Evolutionary conservation across 2,329 filamentous ascomycete species (phyloP).

Genomic region (Neophaeococcomyces aloes): DNA sequence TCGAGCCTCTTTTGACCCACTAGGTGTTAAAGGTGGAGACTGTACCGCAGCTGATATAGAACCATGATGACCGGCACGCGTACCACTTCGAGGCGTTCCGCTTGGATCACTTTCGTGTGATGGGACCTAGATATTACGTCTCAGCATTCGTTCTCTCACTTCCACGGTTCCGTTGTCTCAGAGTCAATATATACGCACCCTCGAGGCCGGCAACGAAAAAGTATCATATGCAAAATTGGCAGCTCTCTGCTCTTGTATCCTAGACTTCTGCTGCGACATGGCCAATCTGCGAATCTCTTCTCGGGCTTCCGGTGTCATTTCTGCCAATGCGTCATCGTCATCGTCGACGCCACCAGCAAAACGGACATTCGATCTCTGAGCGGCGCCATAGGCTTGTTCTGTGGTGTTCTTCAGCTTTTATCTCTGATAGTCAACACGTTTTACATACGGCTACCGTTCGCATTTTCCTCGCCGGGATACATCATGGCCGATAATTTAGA

Average conservation of each 20-base stretch:
- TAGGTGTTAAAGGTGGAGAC: slow-evolving; percentile 80
- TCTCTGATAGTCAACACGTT: not conserved
- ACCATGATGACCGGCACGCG: slow-evolving; percentile 44
- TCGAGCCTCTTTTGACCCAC: slow-evolving; percentile 55
- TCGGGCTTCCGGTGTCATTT: slow-evolving; percentile 33
- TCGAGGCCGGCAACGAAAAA: slow-evolving; percentile 62
- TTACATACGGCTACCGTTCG: slow-evolving; percentile 14
- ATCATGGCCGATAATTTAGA: slow-evolving; percentile 20
- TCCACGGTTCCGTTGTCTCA: not conserved
- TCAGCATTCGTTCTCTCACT: not conserved
- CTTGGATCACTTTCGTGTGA: slow-evolving; percentile 51
- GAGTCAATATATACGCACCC: slow-evolving; percentile 27
- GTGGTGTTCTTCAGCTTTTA: not conserved
- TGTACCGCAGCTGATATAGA: slow-evolving; percentile 62
- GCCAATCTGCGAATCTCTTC: slow-evolving; percentile 64
- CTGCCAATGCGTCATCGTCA: slow-evolving; percentile 19
- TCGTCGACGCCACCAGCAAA: slow-evolving; percentile 9
- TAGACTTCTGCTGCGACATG: slow-evolving; percentile 59
- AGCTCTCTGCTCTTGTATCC: slow-evolving; percentile 71
- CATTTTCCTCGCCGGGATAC: slow-evolving; percentile 18
- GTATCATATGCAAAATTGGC: slow-evolving; percentile 84
- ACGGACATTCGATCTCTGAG: slow-evolving; percentile 6
- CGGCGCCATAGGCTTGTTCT: slow-evolving; percentile 8
- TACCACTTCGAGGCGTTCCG: slow-evolving; percentile 46
- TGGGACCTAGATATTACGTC: slow-evolving; percentile 17